Evolutionary conservation across 768 basidiomycete genomes (phyloP).

Genomic region (Pleurotus cornucopiae): DNA sequence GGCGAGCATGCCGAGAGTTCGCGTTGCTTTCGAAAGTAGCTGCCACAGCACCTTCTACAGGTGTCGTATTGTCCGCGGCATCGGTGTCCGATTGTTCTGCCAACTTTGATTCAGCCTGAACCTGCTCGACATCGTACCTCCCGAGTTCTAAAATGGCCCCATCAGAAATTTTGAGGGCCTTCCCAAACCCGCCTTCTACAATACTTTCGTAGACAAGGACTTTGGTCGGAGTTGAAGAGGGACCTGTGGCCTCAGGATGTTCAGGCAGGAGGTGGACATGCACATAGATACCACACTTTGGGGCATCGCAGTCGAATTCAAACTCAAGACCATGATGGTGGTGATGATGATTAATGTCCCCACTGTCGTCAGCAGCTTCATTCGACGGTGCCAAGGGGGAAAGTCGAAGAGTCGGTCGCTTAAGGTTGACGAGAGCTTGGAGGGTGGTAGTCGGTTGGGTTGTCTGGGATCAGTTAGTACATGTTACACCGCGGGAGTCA

Average conservation of each 20-base stretch:
- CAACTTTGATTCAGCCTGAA: slow-evolving; percentile 11
- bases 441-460: slow-evolving; percentile 88
- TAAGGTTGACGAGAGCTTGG: slow-evolving; percentile 92
- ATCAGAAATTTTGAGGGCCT: slow-evolving; percentile 67
- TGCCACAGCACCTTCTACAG: background rate
- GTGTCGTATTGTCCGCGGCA: background rate
- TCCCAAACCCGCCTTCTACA: slow-evolving; percentile 82
- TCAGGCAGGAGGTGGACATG: slow-evolving; percentile 67
- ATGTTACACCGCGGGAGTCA: background rate
- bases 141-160: slow-evolving; percentile 79
- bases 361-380: slow-evolving; percentile 34
- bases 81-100: slow-evolving; percentile 16
- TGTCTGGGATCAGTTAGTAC: slow-evolving; percentile 34
- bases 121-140: slow-evolving; percentile 47
- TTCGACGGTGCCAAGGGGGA: slow-evolving; percentile 48
- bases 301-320: slow-evolving; percentile 88
- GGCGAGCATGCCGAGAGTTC: slow-evolving; percentile 27
- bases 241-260: slow-evolving; percentile 46
- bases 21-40: slow-evolving; percentile 10
- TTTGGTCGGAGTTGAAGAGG: slow-evolving; percentile 34
- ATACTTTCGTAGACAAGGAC: slow-evolving; percentile 59
- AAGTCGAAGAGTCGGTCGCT: slow-evolving; percentile 81
- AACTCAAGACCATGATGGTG: slow-evolving; percentile 82
- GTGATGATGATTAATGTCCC: slow-evolving; percentile 25
- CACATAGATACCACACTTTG: slow-evolving; percentile 78